These are phyloP conservation scores for Lecanoromycetidae sp. DNA, from an alignment of 2,329 filamentous ascomycete species.

Conservation along the genomic window DNA sequence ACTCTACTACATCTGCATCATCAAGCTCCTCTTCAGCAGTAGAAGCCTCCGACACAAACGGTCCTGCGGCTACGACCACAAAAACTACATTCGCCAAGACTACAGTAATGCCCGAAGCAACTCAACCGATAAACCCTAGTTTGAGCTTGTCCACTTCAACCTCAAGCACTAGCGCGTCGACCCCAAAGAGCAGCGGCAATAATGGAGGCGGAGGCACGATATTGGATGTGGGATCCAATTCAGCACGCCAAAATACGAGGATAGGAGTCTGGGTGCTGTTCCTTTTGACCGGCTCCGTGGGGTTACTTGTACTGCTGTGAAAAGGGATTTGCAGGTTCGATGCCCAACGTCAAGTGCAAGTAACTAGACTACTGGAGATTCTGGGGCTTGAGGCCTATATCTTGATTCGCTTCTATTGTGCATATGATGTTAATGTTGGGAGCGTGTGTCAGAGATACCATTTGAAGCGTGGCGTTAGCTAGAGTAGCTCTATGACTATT, in stretches of 20 bases:
- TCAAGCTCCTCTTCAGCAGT: not conserved
- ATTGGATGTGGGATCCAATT: constrained; percentile 14
- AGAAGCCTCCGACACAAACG: too few relatives aligned
- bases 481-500: too few relatives aligned
- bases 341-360: too few relatives aligned
- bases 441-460: too few relatives aligned
- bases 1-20: not conserved
- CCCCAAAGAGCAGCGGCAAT: constrained; percentile 1
- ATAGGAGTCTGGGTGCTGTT: not conserved
- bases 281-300: not conserved
- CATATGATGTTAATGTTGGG: too few relatives aligned
- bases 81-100: not conserved
- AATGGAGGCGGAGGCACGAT: constrained; percentile 16
- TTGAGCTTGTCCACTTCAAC: too few relatives aligned
- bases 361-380: too few relatives aligned
- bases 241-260: constrained; percentile 3
- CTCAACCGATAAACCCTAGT: too few relatives aligned
- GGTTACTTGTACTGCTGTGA: constrained; percentile 5
- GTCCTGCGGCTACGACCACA: constrained; percentile 2
- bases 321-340: too few relatives aligned
- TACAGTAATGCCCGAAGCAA: not conserved
- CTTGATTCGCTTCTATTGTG: too few relatives aligned
- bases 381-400: too few relatives aligned
- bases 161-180: constrained; percentile 5
- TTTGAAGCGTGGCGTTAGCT: not conserved